Percentiles rank a stretch among this genome's conserved stretches.
Conservation (phyloP, 2,329 filamentous ascomycete genomes). For the Cyclaneusma minus region DNA sequence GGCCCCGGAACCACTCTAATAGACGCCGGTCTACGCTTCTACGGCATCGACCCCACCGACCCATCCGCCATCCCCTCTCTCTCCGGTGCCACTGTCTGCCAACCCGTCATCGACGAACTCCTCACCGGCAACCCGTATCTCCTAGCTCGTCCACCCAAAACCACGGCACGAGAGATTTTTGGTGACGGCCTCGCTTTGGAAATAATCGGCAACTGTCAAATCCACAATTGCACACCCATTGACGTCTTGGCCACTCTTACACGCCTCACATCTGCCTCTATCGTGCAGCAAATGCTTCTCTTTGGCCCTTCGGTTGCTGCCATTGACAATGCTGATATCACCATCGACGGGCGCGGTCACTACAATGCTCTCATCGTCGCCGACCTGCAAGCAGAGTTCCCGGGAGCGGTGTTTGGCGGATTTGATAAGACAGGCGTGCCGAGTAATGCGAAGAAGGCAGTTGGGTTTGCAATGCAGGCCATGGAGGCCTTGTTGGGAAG, state of each 20-base stretch:
- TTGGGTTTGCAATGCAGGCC: slow-evolving; percentile 20
- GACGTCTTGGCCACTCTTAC: slow-evolving; percentile 18
- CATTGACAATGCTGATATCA: slow-evolving; percentile 16
- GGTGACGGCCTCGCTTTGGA: slow-evolving; percentile 15
- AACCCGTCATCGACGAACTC: slow-evolving; percentile 16
- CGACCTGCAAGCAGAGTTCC: slow-evolving; percentile 16
- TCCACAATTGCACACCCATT: slow-evolving; percentile 12
- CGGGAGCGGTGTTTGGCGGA: slow-evolving; percentile 12
- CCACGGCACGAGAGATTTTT: slow-evolving; percentile 17
- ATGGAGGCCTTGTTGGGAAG: slow-evolving; percentile 19
- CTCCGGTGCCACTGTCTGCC: slow-evolving; percentile 15
- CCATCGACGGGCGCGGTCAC: slow-evolving; percentile 16
- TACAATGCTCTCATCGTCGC: slow-evolving; percentile 14
- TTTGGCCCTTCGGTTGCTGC: slow-evolving; percentile 15
- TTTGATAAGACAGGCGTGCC: slow-evolving; percentile 19
- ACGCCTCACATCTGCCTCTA: slow-evolving; percentile 17
- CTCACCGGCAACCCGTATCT: slow-evolving; percentile 14
- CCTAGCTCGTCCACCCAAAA: slow-evolving; percentile 15
- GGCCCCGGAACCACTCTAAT: slow-evolving; percentile 18
- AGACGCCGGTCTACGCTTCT: slow-evolving; percentile 15
- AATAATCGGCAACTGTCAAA: slow-evolving; percentile 15
- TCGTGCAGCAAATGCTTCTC: slow-evolving; percentile 17
- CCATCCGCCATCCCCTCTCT: no score
- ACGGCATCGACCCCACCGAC: slow-evolving; percentile 12
- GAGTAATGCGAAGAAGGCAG: slow-evolving; percentile 18